Percentiles rank a stretch among this genome's conserved stretches.
Evolutionary conservation across 2,329 filamentous ascomycete genomes (phyloP).

Genomic region (Trichoderma atroviride): DNA sequence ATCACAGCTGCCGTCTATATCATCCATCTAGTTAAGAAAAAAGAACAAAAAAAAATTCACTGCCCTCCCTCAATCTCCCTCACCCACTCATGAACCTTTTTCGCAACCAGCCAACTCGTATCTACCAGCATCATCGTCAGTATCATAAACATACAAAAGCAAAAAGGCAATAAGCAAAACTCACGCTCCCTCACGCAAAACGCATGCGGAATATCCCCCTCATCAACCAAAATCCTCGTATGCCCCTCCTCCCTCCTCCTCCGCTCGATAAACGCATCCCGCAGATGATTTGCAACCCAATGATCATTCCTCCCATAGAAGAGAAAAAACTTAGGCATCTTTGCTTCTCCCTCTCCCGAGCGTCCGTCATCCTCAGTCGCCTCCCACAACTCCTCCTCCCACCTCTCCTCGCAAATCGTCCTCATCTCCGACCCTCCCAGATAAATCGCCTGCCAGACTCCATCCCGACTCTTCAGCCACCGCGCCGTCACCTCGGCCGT

Average conservation of each 20-base stretch:
- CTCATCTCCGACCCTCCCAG: constrained; percentile 63
- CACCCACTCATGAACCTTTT: constrained; percentile 37
- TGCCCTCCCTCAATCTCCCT: constrained; percentile 33
- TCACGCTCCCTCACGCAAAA: constrained; percentile 55
- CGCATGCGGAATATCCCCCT: constrained; percentile 59
- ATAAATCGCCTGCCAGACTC: constrained; percentile 61
- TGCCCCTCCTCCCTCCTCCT: constrained; percentile 44
- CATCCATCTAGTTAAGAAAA: not conserved
- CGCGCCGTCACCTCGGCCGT: constrained; percentile 54
- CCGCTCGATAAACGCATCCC: constrained; percentile 58
- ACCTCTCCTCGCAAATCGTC: constrained; percentile 60
- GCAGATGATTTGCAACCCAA: constrained; percentile 61
- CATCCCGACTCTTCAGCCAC: constrained; percentile 60
- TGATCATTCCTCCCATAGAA: constrained; percentile 63
- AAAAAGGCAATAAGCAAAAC: constrained; percentile 18
- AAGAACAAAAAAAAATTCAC: not conserved
- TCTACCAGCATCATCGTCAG: constrained; percentile 30
- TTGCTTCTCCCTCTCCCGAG: not conserved
- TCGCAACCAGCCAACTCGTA: constrained; percentile 37
- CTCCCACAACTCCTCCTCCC: constrained; percentile 64
- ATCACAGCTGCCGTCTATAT: not conserved
- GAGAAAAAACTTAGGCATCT: constrained; percentile 56
- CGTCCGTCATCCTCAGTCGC: constrained; percentile 29
- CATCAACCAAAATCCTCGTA: constrained; percentile 57
- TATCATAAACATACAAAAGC: not conserved